These are phyloP conservation scores for Lasiodiplodia sp. DNA, from an alignment of 2,329 filamentous ascomycete genomes.

Conservation along the genomic window DNA sequence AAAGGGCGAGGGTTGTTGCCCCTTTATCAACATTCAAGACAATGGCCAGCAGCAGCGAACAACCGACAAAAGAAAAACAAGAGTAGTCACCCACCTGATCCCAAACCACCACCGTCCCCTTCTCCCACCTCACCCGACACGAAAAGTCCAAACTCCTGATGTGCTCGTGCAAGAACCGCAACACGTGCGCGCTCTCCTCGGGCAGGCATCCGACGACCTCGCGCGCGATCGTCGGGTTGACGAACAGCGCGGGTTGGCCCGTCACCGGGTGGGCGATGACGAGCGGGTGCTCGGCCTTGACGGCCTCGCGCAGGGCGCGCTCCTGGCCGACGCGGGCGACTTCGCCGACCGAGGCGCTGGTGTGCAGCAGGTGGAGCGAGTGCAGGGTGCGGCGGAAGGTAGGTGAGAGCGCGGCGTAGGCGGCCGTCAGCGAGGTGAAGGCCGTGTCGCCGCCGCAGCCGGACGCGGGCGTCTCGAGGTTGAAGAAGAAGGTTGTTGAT, in stretches of 20 bases:
- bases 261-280: slow-evolving; percentile 1
- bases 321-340: slow-evolving; percentile 13
- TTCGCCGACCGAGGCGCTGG: slow-evolving; percentile 14
- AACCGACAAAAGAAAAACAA: neutral
- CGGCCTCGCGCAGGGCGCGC: slow-evolving; percentile 3
- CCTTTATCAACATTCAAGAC: no score
- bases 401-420: slow-evolving; percentile 29
- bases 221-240: slow-evolving; percentile 12
- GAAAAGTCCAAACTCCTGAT: neutral
- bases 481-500: neutral
- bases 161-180: slow-evolving; percentile 6
- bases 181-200: slow-evolving; percentile 6
- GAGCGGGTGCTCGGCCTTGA: slow-evolving; percentile 2
- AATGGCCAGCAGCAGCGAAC: no score
- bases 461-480: neutral
- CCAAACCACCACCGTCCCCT: slow-evolving; percentile 22
- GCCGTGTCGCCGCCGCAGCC: slow-evolving; percentile 21
- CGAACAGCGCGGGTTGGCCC: slow-evolving; percentile 6
- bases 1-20: neutral
- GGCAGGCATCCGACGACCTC: neutral
- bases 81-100: slow-evolving; percentile 12
- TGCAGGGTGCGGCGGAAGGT: slow-evolving; percentile 29
- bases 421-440: slow-evolving; percentile 15
- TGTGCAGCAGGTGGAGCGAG: slow-evolving; percentile 14
- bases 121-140: slow-evolving; percentile 18